Evolutionary conservation across 78 protist species (phyloP), one percentile per base, ranked within the genome.

Genomic region (Goniomonas avonlea): DNA sequence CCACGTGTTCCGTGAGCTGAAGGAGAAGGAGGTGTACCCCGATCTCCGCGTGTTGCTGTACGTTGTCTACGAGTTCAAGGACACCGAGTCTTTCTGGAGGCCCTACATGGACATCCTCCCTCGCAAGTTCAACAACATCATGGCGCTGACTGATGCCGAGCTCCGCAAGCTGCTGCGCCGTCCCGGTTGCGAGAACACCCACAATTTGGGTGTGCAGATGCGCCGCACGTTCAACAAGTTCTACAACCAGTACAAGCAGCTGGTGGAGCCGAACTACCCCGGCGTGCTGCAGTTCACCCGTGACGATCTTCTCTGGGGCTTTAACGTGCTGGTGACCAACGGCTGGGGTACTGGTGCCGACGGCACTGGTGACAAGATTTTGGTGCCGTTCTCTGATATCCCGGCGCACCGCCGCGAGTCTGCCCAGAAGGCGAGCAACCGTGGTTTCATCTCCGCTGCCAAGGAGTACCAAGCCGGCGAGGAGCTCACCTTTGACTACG

Each of bases 401-500:
- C 75, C 75, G 59, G 43, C 38, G 59, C 75, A 68, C 34, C 41
- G 75, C 47, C 75, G 75, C 56, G 75, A 68, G 75, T 39, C 32
- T 23, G 75, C 75, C 25, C 75, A 68, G 75, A 68, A 68, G 56
- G 75, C 75, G 7, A 25, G 59, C 17, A 68, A 68, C 56, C 48
- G 75, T 11, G 75, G 75, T 15, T 68, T 68, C 75, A 68, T 68
- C 56, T 68, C 75, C 1, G 75, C 75, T 34, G 75, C 75, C 34
- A 68, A 68, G 56, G 75, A 68, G 75, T 68, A 68, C 23, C 75
- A 55, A n/a, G 75, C 75, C 5, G 75, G 75, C 7, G 75, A 68
- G 75, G 75, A 68, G 75, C 75, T 68, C 32, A 68, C 75, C 25
- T 68, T 68, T 32, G 75, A 68, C 75, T 68, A 68, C 56, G 75